Evolutionary conservation across 192 early-diverging fungal genomes (phyloP).

Genomic region (Piromyces sp.): DNA sequence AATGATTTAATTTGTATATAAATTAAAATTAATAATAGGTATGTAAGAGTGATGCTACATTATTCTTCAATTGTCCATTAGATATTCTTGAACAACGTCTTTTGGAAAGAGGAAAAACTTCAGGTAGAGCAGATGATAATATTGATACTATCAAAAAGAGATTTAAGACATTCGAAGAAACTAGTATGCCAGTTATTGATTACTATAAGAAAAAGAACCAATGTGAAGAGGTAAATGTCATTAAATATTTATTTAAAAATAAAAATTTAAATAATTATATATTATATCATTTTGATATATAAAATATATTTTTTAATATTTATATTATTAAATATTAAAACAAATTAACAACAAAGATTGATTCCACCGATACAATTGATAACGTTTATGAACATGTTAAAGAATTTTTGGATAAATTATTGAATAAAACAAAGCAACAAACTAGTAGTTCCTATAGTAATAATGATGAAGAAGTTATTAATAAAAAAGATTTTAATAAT

Average conservation of each 20-base stretch:
- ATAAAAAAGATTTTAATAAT: not conserved
- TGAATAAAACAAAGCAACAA: not conserved
- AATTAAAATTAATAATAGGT: not conserved
- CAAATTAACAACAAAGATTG: not conserved
- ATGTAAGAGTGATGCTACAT: slow-evolving; percentile 13
- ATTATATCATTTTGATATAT: too few relatives aligned
- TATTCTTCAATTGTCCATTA: slow-evolving; percentile 35
- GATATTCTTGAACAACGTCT: slow-evolving; percentile 26
- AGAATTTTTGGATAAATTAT: not conserved
- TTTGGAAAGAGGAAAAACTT: slow-evolving; percentile 32
- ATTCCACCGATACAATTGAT: not conserved
- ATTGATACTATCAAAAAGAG: slow-evolving; percentile 34
- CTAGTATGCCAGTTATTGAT: slow-evolving; percentile 19
- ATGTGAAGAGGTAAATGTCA: slow-evolving; percentile 7
- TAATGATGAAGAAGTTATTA: not conserved
- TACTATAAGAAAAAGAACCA: slow-evolving; percentile 9
- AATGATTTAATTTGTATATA: too few relatives aligned
- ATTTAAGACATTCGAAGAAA: slow-evolving; percentile 18
- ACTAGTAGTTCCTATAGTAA: not conserved
- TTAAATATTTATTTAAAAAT: not conserved
- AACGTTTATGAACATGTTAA: not conserved
- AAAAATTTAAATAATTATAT: too few relatives aligned
- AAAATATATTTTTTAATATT: too few relatives aligned
- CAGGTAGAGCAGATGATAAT: slow-evolving; percentile 35
- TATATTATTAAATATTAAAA: too few relatives aligned